Conservation (phyloP, 331 rosid genomes). For the Quercus tomentella region DNA sequence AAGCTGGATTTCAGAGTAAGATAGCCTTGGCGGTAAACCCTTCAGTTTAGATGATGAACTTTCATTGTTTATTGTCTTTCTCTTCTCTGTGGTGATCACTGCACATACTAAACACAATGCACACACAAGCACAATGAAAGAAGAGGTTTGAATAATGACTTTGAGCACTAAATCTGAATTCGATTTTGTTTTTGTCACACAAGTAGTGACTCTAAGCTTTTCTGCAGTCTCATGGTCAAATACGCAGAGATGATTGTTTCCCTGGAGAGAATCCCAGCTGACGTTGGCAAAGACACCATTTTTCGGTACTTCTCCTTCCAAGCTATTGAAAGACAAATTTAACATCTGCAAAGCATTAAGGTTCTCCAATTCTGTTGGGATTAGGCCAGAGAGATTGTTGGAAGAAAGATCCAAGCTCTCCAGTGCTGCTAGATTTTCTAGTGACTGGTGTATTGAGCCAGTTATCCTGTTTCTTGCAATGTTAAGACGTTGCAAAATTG, state of each 20-base stretch:
- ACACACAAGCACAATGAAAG: slow-evolving; percentile 2
- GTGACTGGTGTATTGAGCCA: slow-evolving; percentile 26
- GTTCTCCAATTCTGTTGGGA: slow-evolving; percentile 29
- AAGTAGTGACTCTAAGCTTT: background rate
- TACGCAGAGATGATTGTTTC: slow-evolving; percentile 32
- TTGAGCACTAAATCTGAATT: background rate
- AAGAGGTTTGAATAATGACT: slow-evolving; percentile 14
- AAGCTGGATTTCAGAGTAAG: slow-evolving; percentile 30
- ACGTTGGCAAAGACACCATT: slow-evolving; percentile 32
- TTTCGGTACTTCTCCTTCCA: slow-evolving; percentile 35
- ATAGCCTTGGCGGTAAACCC: slow-evolving; percentile 20
- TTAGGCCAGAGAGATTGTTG: slow-evolving; percentile 30
- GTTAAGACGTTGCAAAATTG: background rate
- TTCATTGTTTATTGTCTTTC: background rate
- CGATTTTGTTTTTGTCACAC: background rate
- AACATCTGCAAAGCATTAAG: slow-evolving; percentile 4
- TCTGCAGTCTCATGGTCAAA: slow-evolving; percentile 8
- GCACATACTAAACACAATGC: slow-evolving; percentile 13
- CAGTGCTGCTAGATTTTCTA: slow-evolving; percentile 24
- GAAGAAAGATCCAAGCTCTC: slow-evolving; percentile 35
- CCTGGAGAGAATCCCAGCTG: slow-evolving; percentile 20
- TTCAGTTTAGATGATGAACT: background rate
- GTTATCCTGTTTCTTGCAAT: slow-evolving; percentile 31
- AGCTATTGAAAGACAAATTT: slow-evolving; percentile 38
- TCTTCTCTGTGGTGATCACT: slow-evolving; percentile 1